Evolutionary conservation across 75 land plant species (phyloP), one percentile per base, ranked within the genome.

Genomic region (Sequoia sempervirens): DNA sequence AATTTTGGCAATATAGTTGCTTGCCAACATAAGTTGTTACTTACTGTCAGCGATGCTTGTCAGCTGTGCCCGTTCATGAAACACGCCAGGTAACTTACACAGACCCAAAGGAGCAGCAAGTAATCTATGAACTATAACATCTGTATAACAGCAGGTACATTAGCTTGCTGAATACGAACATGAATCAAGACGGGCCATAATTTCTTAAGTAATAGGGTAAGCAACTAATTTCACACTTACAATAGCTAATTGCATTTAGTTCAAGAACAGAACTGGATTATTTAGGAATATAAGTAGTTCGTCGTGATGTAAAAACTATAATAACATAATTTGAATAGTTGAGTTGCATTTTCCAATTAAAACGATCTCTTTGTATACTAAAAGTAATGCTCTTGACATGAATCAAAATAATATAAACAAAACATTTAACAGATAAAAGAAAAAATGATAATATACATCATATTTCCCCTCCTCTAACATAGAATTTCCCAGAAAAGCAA

Each of bases 61-160:
- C 73, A 97, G 92, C 46, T 87, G 90, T 13, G 92, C 75, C 82
- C 88, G 86, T 74, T 97, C 98, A 50, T 92, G 91, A 83, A 96
- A 96, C 72, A 91, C 74, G 32, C 89, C 80, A 47, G 99, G 96
- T 56, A 97, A 92, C 73, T 87, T 96, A 79, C 53, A 64, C 80
- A 96, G 89, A 72, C 88, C 96, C 81, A 97, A 85, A 83, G 98
- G 92, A 75, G 99, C 99, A 85, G 96, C 96, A 79, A 97, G 95
- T 89, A 97, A 85, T 46, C 98, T 86, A 84, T 97, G 99, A 40
- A 97, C 99, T 76, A 97, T 89, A 23, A 97, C 99, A 94, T 97
- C 99, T 97, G 93, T 88, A 86, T 75, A n/a, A 83, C 32, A 83
- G 32, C 40, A 18, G 11, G 83, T 43, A 80, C 18, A 43, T 78